phyloP scores from a whole-genome alignment of 768 basidiomycete species.

The Xerocomellus dryophilus region DNA sequence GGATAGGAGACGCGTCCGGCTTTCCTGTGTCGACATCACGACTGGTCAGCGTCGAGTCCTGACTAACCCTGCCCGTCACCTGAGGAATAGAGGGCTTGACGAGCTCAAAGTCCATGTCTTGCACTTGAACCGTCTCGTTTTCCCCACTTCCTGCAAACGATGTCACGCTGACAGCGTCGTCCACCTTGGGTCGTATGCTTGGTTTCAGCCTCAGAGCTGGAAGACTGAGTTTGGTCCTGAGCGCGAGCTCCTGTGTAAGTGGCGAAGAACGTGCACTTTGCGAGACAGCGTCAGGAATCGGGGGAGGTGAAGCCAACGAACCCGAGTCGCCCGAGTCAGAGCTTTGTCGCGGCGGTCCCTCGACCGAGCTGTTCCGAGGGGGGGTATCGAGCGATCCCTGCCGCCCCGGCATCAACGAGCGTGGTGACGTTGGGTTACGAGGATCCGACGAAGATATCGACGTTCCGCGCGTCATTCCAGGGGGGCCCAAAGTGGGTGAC shows the following conservation, averaged over 20 bases:
- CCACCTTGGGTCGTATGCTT: constrained; percentile 27
- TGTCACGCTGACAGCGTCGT: constrained; percentile 28
- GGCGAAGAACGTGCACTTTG: constrained; percentile 26
- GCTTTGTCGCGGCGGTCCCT: constrained; percentile 20
- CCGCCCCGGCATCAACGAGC: constrained; percentile 8
- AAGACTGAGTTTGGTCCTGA: constrained; percentile 65
- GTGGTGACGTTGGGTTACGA: constrained; percentile 11
- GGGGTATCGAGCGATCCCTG: constrained; percentile 20
- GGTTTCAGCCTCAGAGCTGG: constrained; percentile 56
- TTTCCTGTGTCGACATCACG: constrained; percentile 21
- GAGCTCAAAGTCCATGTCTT: constrained; percentile 81
- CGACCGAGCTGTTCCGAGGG: constrained; percentile 15
- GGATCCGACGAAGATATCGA: constrained; percentile 15
- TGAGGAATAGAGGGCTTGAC: constrained; percentile 55
- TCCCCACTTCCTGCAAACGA: constrained; percentile 26
- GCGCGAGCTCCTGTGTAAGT: constrained; percentile 28
- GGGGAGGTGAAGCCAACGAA: constrained; percentile 41
- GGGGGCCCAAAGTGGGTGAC: too few species aligned
- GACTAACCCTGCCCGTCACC: constrained; percentile 44
- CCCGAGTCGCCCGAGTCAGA: constrained; percentile 33
- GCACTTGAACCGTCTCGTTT: constrained; percentile 66
- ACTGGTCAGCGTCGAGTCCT: constrained; percentile 47
- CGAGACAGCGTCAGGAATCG: constrained; percentile 38
- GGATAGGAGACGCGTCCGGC: constrained; percentile 18
- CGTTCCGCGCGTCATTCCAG: constrained; percentile 1